Percentiles rank a stretch among this genome's conserved stretches.
Conservation (phyloP, 2,329 filamentous ascomycete species). For the Graphilbum ipis-grandicollis region DNA sequence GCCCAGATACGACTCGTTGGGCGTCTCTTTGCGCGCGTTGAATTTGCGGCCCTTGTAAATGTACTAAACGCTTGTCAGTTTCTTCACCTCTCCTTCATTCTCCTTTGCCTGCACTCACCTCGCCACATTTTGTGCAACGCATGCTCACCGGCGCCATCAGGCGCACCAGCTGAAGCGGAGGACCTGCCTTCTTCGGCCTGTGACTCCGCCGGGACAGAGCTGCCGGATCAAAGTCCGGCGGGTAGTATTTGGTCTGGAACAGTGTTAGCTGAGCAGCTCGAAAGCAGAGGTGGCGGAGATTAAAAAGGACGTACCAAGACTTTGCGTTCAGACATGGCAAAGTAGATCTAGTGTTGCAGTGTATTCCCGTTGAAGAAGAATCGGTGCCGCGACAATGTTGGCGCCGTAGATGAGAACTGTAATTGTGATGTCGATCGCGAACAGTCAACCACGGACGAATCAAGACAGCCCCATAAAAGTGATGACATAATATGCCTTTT, state of each 20-base stretch:
- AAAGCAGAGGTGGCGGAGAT: background rate
- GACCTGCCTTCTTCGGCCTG: conserved; percentile 45
- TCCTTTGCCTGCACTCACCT: conserved; percentile 1
- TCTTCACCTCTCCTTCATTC: background rate
- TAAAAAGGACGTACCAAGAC: conserved; percentile 14
- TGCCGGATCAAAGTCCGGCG: conserved; percentile 78
- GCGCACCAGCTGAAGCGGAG: conserved; percentile 70
- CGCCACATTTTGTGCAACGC: conserved; percentile 36
- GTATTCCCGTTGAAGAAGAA: too few species aligned
- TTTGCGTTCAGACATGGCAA: conserved; percentile 26
- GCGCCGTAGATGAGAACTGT: too few species aligned
- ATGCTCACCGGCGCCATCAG: conserved; percentile 81
- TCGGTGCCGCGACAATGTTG: too few species aligned
- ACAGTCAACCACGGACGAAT: too few species aligned
- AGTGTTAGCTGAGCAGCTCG: background rate
- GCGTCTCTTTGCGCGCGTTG: conserved; percentile 71
- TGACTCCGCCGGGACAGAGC: conserved; percentile 54
- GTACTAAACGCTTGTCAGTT: conserved; percentile 7
- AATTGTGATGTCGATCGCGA: too few species aligned
- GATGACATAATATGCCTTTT: too few species aligned
- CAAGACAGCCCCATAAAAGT: too few species aligned
- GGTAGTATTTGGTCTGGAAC: conserved; percentile 17
- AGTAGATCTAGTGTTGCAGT: too few species aligned
- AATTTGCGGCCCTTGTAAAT: conserved; percentile 58
- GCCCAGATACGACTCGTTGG: conserved; percentile 73